A percentile compares a stretch with the other conserved stretches of the same genome.
These are phyloP conservation scores for Bretschneidera sinensis DNA, from an alignment of 345 rosid species.

Conservation along the genomic window DNA sequence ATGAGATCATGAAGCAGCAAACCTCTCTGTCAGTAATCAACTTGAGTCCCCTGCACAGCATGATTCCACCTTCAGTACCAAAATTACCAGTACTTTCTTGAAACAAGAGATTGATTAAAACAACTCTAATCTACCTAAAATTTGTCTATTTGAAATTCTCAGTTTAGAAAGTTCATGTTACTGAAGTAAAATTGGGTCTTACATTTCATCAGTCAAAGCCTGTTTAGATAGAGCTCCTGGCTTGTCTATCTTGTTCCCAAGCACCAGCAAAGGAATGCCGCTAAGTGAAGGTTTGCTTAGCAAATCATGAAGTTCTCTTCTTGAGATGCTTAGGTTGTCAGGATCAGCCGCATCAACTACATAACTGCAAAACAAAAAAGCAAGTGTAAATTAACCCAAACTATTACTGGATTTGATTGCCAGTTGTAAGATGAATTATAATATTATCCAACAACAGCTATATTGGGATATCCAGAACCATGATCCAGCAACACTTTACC, in stretches of 20 bases:
- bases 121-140: not conserved
- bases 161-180: not conserved
- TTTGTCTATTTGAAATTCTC: not conserved
- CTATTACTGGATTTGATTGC: too few relatives aligned
- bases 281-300: constrained; percentile 69
- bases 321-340: constrained; percentile 74
- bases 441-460: too few relatives aligned
- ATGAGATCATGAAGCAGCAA: constrained; percentile 89
- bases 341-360: constrained; percentile 93
- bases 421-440: too few relatives aligned
- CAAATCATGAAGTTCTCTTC: constrained; percentile 83
- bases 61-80: not conserved
- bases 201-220: constrained; percentile 80
- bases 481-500: too few relatives aligned
- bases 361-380: constrained; percentile 35
- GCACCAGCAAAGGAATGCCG: constrained; percentile 79
- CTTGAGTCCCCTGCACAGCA: constrained; percentile 53
- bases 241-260: constrained; percentile 91
- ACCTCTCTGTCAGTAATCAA: constrained; percentile 80
- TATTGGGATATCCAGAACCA: too few relatives aligned
- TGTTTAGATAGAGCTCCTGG: constrained; percentile 84
- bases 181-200: constrained; percentile 17
- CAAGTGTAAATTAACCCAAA: too few relatives aligned
- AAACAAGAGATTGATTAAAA: too few relatives aligned
- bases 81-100: too few relatives aligned